Base-by-base conservation (phyloP, 257 asterid species). In the Penstemon eatonii region DNA sequence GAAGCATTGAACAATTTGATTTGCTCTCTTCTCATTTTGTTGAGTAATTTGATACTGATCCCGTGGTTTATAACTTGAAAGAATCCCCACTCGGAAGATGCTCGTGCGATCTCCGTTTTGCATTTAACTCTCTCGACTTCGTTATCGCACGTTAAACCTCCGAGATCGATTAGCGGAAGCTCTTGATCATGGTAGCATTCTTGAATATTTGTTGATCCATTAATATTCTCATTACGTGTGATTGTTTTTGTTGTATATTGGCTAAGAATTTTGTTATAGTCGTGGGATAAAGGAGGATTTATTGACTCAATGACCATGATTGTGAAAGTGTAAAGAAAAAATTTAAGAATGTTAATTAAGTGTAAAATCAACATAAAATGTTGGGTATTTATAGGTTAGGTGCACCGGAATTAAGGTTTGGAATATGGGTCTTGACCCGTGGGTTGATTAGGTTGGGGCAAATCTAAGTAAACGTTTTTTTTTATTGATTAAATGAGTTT, bases 31-130 rank as follows among this genome's bases (percentile, higher is more conserved):
- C 88, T 89, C 86, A 89, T 84, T 37, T 47, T 56, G 53, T 9
- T 25, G 0, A 86, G 45, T 2, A 88, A 74, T 3, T 77, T 50
- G 5, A 54, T 78, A 43, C 79, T 73, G 10, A 88, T 74, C 7
- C 93, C 96, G 56, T 86, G 96, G 62, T 88, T 88, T 59, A 86
- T 85, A 6, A 88, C 82, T 60, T 84, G 93, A 68, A 86, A 88
- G 60, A 88, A 88, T 0, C 96, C 96, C 93, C 96, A 88, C n/a
- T 86, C 87, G 0, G 86, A 76, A 3, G 96, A 81, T 33, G 92
- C 95, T 0, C 60, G 75, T 0, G 38, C 80, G 3, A 89, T 89
- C 11, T 74, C 66, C 0, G 41, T 60, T 1, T 66, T 72, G 13
- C 89, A 86, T 41, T 63, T 65, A 0, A 56, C 65, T 65, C 80